These are phyloP conservation scores for Teunomyces cretensis DNA, from an alignment of 805 yeast species.

Conservation along the genomic window DNA sequence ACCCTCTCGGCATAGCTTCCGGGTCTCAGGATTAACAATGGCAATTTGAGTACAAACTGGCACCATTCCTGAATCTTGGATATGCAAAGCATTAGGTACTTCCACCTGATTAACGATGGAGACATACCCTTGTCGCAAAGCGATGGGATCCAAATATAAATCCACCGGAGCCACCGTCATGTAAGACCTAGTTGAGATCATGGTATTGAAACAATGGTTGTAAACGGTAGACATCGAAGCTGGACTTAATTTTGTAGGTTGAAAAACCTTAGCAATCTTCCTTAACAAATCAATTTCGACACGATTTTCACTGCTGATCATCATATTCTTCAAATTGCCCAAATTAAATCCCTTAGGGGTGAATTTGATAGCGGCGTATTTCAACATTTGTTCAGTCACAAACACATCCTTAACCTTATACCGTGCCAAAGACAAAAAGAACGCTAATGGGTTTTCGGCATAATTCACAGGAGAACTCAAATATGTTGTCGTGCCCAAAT, in stretches of 20 bases:
- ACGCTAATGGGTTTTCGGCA: slow-evolving; percentile 69
- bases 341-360: slow-evolving; percentile 64
- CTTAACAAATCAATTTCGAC: slow-evolving; percentile 64
- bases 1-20: slow-evolving; percentile 74
- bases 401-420: slow-evolving; percentile 83
- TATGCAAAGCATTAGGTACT: slow-evolving; percentile 63
- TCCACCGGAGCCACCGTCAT: slow-evolving; percentile 87
- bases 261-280: slow-evolving; percentile 59
- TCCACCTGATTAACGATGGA: slow-evolving; percentile 75
- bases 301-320: slow-evolving; percentile 77
- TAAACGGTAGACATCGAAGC: slow-evolving; percentile 76
- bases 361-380: slow-evolving; percentile 61
- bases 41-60: slow-evolving; percentile 93
- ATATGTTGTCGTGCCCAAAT: slow-evolving; percentile 82
- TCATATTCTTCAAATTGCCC: slow-evolving; percentile 69
- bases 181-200: slow-evolving; percentile 82
- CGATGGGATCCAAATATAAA: slow-evolving; percentile 81
- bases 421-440: slow-evolving; percentile 68
- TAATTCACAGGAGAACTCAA: slow-evolving; percentile 76
- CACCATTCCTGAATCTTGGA: slow-evolving; percentile 95
- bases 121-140: slow-evolving; percentile 85
- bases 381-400: slow-evolving; percentile 80
- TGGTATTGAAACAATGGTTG: slow-evolving; percentile 76
- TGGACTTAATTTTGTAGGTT: slow-evolving; percentile 60
- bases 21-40: slow-evolving; percentile 92